Conservation (phyloP, 352 stramenopile species). For the Peronospora farinosa region DNA sequence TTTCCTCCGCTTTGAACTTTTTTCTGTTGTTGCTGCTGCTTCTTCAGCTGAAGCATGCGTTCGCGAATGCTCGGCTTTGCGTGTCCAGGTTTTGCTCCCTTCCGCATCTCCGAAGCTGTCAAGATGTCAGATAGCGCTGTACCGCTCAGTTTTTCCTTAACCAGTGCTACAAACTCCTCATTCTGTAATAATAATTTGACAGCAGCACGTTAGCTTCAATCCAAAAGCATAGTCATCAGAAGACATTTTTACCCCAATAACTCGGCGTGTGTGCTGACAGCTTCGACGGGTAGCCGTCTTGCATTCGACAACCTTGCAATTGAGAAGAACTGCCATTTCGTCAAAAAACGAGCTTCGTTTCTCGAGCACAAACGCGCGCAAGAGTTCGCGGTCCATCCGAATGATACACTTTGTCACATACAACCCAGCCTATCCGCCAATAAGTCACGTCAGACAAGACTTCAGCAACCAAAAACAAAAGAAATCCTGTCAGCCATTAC, state of each 20-base stretch:
- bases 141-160: constrained; percentile 50
- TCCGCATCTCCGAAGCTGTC: constrained; percentile 51
- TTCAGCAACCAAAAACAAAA: background rate
- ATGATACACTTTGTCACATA: constrained; percentile 51
- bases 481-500: background rate
- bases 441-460: background rate
- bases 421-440: constrained; percentile 28
- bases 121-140: constrained; percentile 52
- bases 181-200: constrained; percentile 26
- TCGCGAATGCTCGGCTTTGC: constrained; percentile 49
- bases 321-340: constrained; percentile 50
- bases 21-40: constrained; percentile 30
- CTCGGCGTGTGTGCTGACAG: constrained; percentile 42
- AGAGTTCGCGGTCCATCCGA: constrained; percentile 33
- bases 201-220: constrained; percentile 8
- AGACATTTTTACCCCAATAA: constrained; percentile 37
- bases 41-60: constrained; percentile 51
- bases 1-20: constrained; percentile 27
- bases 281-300: constrained; percentile 46
- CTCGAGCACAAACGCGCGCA: constrained; percentile 40
- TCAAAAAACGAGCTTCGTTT: constrained; percentile 42
- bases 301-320: constrained; percentile 68
- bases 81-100: constrained; percentile 23
- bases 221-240: background rate
- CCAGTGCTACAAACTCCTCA: constrained; percentile 42